Conservation (phyloP, 2,329 filamentous ascomycete species). For the Fusarium sp. region DNA sequence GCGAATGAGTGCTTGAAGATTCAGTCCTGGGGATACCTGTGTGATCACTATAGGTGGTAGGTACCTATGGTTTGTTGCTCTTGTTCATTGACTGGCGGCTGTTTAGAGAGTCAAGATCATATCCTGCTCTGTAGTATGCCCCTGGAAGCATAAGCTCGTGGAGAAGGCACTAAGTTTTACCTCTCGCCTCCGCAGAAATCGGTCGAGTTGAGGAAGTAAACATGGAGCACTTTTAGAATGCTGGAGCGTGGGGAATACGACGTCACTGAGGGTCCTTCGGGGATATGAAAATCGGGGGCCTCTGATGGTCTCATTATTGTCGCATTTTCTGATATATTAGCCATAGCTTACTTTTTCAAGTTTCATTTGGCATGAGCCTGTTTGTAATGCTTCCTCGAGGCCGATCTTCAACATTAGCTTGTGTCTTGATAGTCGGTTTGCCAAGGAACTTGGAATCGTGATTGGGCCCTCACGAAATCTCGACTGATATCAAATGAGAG, state of each 20-base stretch:
- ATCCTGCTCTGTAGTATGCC: not conserved
- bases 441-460: not conserved
- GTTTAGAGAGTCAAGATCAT: not conserved
- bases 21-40: not conserved
- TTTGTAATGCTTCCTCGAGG: not conserved
- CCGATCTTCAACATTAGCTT: not conserved
- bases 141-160: slow-evolving; percentile 1
- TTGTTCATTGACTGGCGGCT: not conserved
- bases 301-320: not conserved
- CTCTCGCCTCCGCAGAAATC: slow-evolving; percentile 19
- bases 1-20: not conserved
- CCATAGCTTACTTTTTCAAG: not conserved
- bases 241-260: slow-evolving; percentile 38
- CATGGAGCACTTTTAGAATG: slow-evolving; percentile 8
- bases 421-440: not conserved
- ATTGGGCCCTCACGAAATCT: not conserved
- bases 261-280: slow-evolving; percentile 32
- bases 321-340: not conserved
- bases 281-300: slow-evolving; percentile 27
- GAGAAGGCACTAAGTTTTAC: slow-evolving; percentile 2
- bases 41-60: not conserved
- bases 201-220: slow-evolving; percentile 23
- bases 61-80: not conserved
- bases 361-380: not conserved
- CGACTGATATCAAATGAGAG: not conserved